phyloP scores from a whole-genome alignment of 768 basidiomycete genomes.

The Podaxis sp. region DNA sequence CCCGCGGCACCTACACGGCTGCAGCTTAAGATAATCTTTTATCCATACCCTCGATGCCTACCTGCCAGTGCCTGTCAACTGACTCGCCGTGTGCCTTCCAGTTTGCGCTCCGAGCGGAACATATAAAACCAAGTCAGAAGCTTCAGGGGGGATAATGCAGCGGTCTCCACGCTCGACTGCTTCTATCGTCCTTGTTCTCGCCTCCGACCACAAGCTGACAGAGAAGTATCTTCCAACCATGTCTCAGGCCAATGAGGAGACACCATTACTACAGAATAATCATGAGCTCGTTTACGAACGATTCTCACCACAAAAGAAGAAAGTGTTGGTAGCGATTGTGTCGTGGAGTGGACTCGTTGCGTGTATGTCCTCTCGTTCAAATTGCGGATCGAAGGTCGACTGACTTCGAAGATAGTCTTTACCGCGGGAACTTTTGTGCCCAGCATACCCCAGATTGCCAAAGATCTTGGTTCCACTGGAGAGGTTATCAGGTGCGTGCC shows the following conservation, averaged over 20 bases:
- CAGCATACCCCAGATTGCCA: slow-evolving; percentile 70
- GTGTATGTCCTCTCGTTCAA: slow-evolving; percentile 4
- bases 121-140: not conserved
- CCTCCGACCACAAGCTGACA: not conserved
- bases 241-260: slow-evolving; percentile 3
- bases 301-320: slow-evolving; percentile 16
- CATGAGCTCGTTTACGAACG: slow-evolving; percentile 18
- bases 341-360: slow-evolving; percentile 21
- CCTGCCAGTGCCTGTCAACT: not conserved
- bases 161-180: not conserved
- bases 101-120: not conserved
- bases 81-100: not conserved
- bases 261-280: not conserved
- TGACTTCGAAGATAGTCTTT: slow-evolving; percentile 46
- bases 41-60: not conserved
- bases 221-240: not conserved
- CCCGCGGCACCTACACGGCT: too few relatives aligned
- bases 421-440: slow-evolving; percentile 70
- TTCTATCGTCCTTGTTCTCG: not conserved
- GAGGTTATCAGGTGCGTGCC: slow-evolving; percentile 53
- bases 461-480: slow-evolving; percentile 59
- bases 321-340: slow-evolving; percentile 15
- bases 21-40: not conserved
- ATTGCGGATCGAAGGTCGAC: not conserved
- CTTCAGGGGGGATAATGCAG: not conserved